Percentiles rank a stretch among this genome's conserved stretches.
Conservation (phyloP, 371 early-diverging fungal genomes). For the Mucor velutinosus region DNA sequence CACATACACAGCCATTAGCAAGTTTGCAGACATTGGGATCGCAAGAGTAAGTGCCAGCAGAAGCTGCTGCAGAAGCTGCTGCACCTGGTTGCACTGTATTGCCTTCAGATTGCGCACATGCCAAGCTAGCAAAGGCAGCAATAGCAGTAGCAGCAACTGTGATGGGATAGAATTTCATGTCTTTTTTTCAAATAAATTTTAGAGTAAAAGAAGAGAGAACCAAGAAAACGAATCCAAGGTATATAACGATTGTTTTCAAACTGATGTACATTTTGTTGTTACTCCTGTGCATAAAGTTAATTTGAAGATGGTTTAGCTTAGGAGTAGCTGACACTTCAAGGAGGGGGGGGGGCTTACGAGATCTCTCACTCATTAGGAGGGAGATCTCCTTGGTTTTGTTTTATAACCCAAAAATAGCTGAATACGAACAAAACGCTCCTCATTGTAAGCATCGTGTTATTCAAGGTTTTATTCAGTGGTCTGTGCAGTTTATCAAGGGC, state of each 20-base stretch:
- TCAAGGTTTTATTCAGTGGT: background rate
- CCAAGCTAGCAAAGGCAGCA: background rate
- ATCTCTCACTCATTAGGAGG: no score
- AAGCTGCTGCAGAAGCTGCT: no score
- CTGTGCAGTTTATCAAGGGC: background rate
- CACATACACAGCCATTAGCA: slow-evolving; percentile 67
- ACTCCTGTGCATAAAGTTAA: background rate
- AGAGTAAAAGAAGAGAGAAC: background rate
- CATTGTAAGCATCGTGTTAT: no score
- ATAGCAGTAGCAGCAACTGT: slow-evolving; percentile 7
- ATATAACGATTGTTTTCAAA: background rate
- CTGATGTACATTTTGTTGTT: background rate
- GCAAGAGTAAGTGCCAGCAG: slow-evolving; percentile 45
- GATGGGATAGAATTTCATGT: slow-evolving; percentile 6
- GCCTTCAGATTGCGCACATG: slow-evolving; percentile 28
- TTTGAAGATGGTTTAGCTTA: slow-evolving; percentile 1
- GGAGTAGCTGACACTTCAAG: background rate
- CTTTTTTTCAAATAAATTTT: background rate
- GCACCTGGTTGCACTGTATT: slow-evolving; percentile 7
- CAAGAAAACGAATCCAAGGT: background rate
- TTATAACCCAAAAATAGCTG: background rate
- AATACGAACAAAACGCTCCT: no score
- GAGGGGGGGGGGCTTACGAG: no score
- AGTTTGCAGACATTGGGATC: slow-evolving; percentile 60
- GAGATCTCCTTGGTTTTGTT: background rate